phyloP scores from a whole-genome alignment of 768 basidiomycete species.

The Lyophyllum atratum region DNA sequence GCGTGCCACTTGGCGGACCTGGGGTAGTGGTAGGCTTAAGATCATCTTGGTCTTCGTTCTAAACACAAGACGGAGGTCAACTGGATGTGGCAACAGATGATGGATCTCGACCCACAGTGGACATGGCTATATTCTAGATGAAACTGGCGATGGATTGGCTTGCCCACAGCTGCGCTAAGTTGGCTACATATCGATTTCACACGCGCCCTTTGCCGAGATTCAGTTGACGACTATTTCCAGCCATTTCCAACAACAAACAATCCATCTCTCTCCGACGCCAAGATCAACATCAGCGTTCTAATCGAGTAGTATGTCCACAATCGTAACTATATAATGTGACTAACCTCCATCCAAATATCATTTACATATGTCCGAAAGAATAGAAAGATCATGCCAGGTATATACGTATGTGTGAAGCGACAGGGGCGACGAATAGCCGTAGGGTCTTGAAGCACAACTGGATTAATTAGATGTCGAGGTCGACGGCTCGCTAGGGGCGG shows the following conservation, averaged over 20 bases:
- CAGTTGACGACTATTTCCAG: conserved; percentile 1
- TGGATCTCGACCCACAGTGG: conserved; percentile 40
- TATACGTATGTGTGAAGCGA: conserved; percentile 5
- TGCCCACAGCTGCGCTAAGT: conserved; percentile 3
- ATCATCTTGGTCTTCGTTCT: conserved; percentile 72
- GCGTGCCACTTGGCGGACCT: conserved; percentile 39
- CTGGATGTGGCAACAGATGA: background rate
- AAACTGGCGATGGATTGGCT: conserved; percentile 24
- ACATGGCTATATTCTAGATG: conserved; percentile 43
- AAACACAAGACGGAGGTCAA: conserved; percentile 7
- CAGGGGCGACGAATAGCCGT: conserved; percentile 13
- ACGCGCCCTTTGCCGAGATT: conserved; percentile 55
- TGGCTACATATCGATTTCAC: conserved; percentile 64
- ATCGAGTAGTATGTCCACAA: conserved; percentile 13
- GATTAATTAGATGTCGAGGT: conserved; percentile 9
- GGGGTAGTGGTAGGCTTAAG: conserved; percentile 68
- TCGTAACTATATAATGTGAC: conserved; percentile 14
- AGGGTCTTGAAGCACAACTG: conserved; percentile 3
- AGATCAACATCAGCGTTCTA: background rate
- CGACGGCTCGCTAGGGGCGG: conserved; percentile 7
- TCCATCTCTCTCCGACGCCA: background rate
- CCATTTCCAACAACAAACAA: background rate
- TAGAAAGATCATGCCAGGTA: conserved; percentile 12
- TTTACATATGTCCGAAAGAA: conserved; percentile 16
- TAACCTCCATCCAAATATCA: conserved; percentile 19